Evolutionary conservation across 2,329 filamentous ascomycete genomes (phyloP), one percentile per base, ranked within the genome.

Genomic region (Sporothrix brunneoviolacea): DNA sequence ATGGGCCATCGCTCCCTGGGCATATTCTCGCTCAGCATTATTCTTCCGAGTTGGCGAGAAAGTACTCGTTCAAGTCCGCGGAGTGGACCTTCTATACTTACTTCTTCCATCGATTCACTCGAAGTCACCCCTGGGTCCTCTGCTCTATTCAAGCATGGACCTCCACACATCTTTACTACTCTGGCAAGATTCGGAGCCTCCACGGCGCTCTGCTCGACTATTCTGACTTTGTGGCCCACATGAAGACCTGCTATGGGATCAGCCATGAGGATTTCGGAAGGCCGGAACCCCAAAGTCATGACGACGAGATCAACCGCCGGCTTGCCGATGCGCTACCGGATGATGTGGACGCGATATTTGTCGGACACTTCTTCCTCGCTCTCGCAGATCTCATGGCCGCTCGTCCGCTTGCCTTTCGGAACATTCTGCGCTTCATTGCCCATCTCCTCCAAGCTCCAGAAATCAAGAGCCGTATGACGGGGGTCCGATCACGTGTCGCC

Each of bases 81-180:
- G 43, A 46, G n/a, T 46, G 43, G 43, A 46, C 43, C 3, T 46
- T 46, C 8, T 46, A 46, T 24, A 46, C 43, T 10, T 46, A 46
- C n/a, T 46, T 46, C 32, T 46, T 46, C 16, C 43, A 46, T 12
- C 43, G 43, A 3, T 46, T 46, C 22, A 46, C 43, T 1, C 43
- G 30, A 6, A 46, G 33, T 8, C 43, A 46, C 9, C 43, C 43
- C 0, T 46, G 43, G 43, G 43, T 46, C 2, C 22, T 46, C 21
- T 46, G 22, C 22, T 46, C 43, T 3, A 46, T 46, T 15, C 43
- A 46, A 8, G 43, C 43, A 13, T 46, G 43, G 43, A 46, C 43
- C 0, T 46, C 43, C 7, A 46, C 43, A 15, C 43, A 46, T 15
- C 33, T 46, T 3, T 46, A 19, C 22, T 46, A 46, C 15, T 37